Conservation (phyloP, 257 asterid species). For the Jasminum sambac region DNA sequence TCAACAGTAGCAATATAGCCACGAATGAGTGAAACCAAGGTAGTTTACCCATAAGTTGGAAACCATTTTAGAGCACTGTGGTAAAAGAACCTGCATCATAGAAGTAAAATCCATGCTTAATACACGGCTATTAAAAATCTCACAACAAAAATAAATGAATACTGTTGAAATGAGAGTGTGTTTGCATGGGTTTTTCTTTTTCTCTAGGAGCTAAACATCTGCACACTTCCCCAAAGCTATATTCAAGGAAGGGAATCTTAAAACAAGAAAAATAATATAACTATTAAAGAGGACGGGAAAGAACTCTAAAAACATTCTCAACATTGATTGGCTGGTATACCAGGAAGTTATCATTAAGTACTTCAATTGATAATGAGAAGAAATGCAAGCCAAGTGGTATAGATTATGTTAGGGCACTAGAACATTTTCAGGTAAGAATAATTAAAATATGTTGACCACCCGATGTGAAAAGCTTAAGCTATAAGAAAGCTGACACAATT, state of each 20-base stretch:
- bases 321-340: background rate
- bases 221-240: background rate
- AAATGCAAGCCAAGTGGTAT: background rate
- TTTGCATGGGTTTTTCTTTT: background rate
- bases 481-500: background rate
- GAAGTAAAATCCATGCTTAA: slow-evolving; percentile 30
- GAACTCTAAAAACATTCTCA: slow-evolving; percentile 1
- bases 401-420: background rate
- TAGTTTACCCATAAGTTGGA: slow-evolving; percentile 85
- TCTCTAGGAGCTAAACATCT: background rate
- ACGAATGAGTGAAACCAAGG: slow-evolving; percentile 17
- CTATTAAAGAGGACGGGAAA: background rate
- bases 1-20: no score
- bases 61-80: slow-evolving; percentile 97
- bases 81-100: slow-evolving; percentile 87
- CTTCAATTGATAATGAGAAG: background rate
- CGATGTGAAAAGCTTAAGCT: no score
- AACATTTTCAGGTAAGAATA: slow-evolving; percentile 3
- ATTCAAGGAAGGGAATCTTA: background rate
- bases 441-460: background rate
- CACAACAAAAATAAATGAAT: slow-evolving; percentile 9
- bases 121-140: slow-evolving; percentile 7
- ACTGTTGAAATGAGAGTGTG: background rate
- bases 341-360: no score
- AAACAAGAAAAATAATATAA: background rate